These are phyloP conservation scores for Hyaloperonospora brassicae DNA, from an alignment of 352 stramenopile genomes.

Conservation along the genomic window DNA sequence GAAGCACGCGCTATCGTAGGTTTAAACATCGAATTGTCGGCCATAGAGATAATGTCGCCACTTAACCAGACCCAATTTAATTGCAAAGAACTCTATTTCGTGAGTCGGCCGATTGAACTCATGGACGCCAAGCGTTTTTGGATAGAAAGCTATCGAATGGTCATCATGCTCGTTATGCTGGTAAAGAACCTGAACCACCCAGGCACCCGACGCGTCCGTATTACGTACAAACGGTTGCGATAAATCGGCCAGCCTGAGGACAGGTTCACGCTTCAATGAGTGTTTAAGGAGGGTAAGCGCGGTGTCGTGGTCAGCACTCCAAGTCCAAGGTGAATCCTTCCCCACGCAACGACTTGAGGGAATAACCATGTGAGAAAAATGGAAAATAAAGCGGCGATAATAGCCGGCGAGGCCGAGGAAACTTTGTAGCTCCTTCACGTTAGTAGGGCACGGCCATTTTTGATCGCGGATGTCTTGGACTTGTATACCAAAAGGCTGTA, in stretches of 20 bases:
- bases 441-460: slow-evolving; percentile 8
- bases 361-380: slow-evolving; percentile 13
- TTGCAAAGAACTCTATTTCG: slow-evolving; percentile 11
- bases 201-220: slow-evolving; percentile 24
- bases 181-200: slow-evolving; percentile 3
- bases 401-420: slow-evolving; percentile 27
- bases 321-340: slow-evolving; percentile 16
- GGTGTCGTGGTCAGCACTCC: slow-evolving; percentile 6
- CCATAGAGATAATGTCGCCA: slow-evolving; percentile 9
- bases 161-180: background rate
- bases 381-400: slow-evolving; percentile 24
- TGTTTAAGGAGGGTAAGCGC: slow-evolving; percentile 19
- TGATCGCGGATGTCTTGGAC: slow-evolving; percentile 22
- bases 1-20: background rate
- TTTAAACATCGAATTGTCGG: slow-evolving; percentile 10
- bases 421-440: slow-evolving; percentile 16
- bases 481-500: slow-evolving; percentile 14
- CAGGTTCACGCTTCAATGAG: slow-evolving; percentile 18
- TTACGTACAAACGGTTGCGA: slow-evolving; percentile 21
- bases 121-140: slow-evolving; percentile 2
- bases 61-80: slow-evolving; percentile 3
- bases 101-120: slow-evolving; percentile 6
- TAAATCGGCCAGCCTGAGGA: slow-evolving; percentile 24
- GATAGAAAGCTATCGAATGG: slow-evolving; percentile 2
- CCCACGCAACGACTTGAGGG: slow-evolving; percentile 21